phyloP scores from a whole-genome alignment of 2,329 filamentous ascomycete species.

The Plectosphaerella cucumerina region DNA sequence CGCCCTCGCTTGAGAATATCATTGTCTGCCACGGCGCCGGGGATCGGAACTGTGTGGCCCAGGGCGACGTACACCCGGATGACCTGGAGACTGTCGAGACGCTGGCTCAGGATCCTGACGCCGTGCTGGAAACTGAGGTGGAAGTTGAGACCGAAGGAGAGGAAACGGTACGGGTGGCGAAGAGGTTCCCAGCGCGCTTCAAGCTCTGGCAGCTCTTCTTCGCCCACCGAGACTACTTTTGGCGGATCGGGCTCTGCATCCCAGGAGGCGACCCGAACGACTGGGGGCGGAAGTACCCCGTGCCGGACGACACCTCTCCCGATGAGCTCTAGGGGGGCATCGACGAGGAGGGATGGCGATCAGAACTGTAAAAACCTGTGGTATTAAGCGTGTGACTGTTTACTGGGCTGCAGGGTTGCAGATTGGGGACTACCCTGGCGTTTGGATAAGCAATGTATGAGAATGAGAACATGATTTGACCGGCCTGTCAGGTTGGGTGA shows the following conservation, averaged over 20 bases:
- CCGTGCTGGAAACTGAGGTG: constrained; percentile 5
- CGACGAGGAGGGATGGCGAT: neutral
- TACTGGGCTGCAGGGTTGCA: no score
- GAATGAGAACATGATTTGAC: no score
- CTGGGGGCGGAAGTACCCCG: constrained; percentile 48
- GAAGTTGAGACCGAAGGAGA: constrained; percentile 15
- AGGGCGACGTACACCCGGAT: constrained; percentile 34
- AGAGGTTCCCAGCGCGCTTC: constrained; percentile 42
- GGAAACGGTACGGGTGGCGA: constrained; percentile 36
- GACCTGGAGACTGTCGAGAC: neutral
- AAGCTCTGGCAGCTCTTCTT: constrained; percentile 92
- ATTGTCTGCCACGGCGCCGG: constrained; percentile 65
- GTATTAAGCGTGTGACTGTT: no score
- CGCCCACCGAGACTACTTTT: constrained; percentile 95
- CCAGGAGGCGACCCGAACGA: constrained; percentile 71
- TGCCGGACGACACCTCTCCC: neutral
- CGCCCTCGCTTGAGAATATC: constrained; percentile 67
- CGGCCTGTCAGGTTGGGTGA: no score
- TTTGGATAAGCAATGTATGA: no score
- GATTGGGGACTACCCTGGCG: no score
- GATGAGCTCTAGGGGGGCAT: neutral
- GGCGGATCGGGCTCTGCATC: constrained; percentile 84
- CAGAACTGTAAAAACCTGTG: neutral
- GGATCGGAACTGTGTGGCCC: constrained; percentile 69
- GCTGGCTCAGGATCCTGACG: neutral